Conservation (phyloP, 805 yeast genomes). For the Yamadazyma laniorum region DNA sequence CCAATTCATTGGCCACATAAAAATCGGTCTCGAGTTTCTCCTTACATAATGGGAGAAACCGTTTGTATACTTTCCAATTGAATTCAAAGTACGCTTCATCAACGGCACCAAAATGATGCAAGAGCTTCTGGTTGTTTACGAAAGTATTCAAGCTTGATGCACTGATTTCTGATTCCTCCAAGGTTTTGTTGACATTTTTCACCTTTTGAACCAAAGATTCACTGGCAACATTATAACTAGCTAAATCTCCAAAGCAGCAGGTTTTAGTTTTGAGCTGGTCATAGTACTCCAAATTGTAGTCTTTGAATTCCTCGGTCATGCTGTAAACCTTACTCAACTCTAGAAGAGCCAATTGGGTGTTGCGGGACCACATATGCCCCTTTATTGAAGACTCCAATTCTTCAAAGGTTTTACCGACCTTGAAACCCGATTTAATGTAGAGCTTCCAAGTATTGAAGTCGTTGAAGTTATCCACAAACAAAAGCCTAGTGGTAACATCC, state of each 20-base stretch:
- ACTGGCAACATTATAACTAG: constrained; percentile 19
- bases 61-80: constrained; percentile 21
- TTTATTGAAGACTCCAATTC: constrained; percentile 19
- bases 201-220: constrained; percentile 21
- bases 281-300: constrained; percentile 43
- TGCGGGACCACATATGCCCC: constrained; percentile 21
- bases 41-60: constrained; percentile 15
- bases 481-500: constrained; percentile 36
- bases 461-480: constrained; percentile 54
- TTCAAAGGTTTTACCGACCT: constrained; percentile 32
- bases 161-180: constrained; percentile 2
- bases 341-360: constrained; percentile 27
- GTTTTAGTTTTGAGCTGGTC: constrained; percentile 50
- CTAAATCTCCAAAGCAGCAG: constrained; percentile 65
- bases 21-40: constrained; percentile 47
- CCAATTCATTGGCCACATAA: constrained; percentile 64
- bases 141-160: constrained; percentile 20
- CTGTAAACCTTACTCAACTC: constrained; percentile 23
- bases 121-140: constrained; percentile 51
- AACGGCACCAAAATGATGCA: constrained; percentile 21
- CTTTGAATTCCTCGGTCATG: constrained; percentile 17
- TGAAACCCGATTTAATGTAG: constrained; percentile 44
- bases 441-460: constrained; percentile 77
- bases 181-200: neutral
- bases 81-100: constrained; percentile 14